Evolutionary conservation across 176 grass and related monocot genomes (phyloP), one percentile per base, ranked within the genome.

Genomic region (Carex scoparia): DNA sequence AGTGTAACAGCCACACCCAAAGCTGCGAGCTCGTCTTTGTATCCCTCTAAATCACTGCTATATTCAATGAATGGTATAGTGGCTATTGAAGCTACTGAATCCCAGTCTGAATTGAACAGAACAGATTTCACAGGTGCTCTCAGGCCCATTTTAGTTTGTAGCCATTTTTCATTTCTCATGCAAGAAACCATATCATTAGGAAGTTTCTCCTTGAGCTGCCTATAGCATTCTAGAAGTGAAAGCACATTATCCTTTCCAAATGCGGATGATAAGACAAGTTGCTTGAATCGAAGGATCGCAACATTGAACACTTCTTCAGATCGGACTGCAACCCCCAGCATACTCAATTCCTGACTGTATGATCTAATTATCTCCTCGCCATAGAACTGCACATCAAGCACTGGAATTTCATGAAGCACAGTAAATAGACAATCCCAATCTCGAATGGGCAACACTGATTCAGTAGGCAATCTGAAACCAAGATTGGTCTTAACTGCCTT

Each of bases 401-500:
- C 2, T 2, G 90, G 86, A 82, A 87, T 32, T 10, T 7, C 62
- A 1, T 85, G 12, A 5, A 94, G 84, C 8, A 88, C 38, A 51
- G 87, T 88, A 3, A 88, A 23, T 73, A 97, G 89, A 66, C 85
- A 86, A 18, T 86, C 84, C 89, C 89, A 93, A 64, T 87, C 79
- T 57, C 88, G 73, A 61, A 79, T 31, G 11, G 84, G 79, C 76
- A 94, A 80, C 83, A 94, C 88, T n/a, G 90, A 79, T 68, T 86
- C 68, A 37, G 54, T 66, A 6, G 91, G 89, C 81, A 56, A 5
- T 82, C 78, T 56, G 55, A 91, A 85, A 53, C 94, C 94, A 81
- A 94, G 46, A 64, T 37, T 91, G 42, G 94, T 97, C 71, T 89
- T 97, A 42, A 94, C 6, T 84, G 86, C 93, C 81, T 89, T 86